Base-by-base conservation (phyloP, 352 stramenopile genomes). In the Globisporangium polare region DNA sequence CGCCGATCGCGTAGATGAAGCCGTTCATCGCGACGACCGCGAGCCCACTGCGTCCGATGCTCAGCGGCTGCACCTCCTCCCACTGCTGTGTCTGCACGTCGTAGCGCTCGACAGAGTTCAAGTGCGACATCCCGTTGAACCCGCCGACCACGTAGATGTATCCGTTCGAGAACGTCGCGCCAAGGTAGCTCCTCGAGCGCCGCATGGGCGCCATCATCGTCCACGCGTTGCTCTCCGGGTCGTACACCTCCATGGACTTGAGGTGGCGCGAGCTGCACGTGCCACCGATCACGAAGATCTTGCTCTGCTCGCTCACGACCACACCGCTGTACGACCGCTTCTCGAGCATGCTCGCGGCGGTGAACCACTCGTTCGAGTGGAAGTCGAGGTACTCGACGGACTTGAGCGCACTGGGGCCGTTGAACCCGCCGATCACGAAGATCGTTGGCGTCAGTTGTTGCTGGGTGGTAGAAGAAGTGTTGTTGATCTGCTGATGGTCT, bases 351-450 rank as follows among this genome's bases (percentile, higher is more conserved):
- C 53, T 69, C 0, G 75, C 71, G 10, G 73, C 81, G 5, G 67
- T 29, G 26, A 77, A 79, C 83, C 83, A 92, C 57, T 85, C 69
- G 22, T 75, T 71, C 18, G 66, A 62, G 46, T 89, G 74, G 50
- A 88, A 87, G 47, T 92, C 83, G 6, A 92, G 60, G 49, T 82
- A 86, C 60, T 92, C 83, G 26, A 89, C 73, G 2, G 73, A 74
- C 26, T 79, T 76, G 13, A 90, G 58, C 24, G 80, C 75, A 1
- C 67, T 77, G 4, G 78, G 75, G 0, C 78, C 82, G 50, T 88
- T 88, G 37, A 89, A 87, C 0, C 83, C 83, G n/a, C 83, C 83
- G 31, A 90, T 77, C 3, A 73, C 83, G 53, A 90, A 88, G 59
- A 89, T 78, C 12, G 78, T 80, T 13, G 83, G 80, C 3, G 70